Conservation (phyloP, 257 asterid genomes). For the Solanum piurae region DNA sequence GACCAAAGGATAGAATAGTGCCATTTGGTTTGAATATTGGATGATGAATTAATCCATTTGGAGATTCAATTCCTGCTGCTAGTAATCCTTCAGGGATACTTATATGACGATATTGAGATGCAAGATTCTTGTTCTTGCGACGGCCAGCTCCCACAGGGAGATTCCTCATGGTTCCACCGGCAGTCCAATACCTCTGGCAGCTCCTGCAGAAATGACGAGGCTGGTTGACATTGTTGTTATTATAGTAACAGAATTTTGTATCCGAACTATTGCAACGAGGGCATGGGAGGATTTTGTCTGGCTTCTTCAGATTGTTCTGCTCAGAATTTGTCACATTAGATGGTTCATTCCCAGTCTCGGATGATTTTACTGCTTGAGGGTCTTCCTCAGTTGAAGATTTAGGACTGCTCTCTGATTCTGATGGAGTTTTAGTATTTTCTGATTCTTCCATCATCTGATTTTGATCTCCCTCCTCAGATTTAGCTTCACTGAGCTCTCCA, state of each 20-base stretch:
- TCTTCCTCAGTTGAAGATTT: conserved; percentile 28
- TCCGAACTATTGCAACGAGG: conserved; percentile 93
- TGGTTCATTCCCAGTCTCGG: conserved; percentile 26
- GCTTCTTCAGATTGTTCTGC: conserved; percentile 56
- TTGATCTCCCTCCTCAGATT: conserved; percentile 16
- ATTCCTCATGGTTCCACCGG: conserved; percentile 92
- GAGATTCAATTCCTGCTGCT: conserved; percentile 26
- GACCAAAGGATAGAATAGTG: conserved; percentile 60
- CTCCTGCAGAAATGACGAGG: conserved; percentile 95
- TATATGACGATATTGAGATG: conserved; percentile 43
- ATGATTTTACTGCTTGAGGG: conserved; percentile 9
- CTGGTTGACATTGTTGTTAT: conserved; percentile 75
- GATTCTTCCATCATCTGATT: conserved; percentile 19
- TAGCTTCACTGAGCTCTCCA: conserved; percentile 14
- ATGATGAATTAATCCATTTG: conserved; percentile 32
- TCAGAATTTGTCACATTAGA: conserved; percentile 24
- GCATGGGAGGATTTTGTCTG: conserved; percentile 82
- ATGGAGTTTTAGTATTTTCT: conserved; percentile 2
- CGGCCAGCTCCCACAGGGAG: conserved; percentile 95
- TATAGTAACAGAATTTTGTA: conserved; percentile 87
- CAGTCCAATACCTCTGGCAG: conserved; percentile 95
- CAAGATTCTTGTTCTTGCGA: conserved; percentile 58
- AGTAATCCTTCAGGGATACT: conserved; percentile 51
- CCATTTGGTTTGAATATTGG: conserved; percentile 37
- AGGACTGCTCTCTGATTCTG: conserved; percentile 20